Conservation (phyloP, 2,329 filamentous ascomycete genomes). For the Colletotrichum sansevieriae region DNA sequence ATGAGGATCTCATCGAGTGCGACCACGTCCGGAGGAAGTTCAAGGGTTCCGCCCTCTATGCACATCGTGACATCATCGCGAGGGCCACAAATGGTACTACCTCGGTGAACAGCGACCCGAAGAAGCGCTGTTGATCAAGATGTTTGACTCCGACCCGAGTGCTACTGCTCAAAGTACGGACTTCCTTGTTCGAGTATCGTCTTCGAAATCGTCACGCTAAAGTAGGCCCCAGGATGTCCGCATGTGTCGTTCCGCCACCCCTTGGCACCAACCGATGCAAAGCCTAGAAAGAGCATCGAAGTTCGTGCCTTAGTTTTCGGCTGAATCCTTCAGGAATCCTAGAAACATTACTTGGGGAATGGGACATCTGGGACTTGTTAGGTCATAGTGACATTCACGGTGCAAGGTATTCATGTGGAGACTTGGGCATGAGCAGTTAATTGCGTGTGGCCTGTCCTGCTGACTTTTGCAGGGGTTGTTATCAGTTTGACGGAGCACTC, state of each 20-base stretch:
- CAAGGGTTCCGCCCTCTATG: not conserved
- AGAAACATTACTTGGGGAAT: too few species aligned
- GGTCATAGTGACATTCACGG: too few species aligned
- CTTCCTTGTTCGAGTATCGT: not conserved
- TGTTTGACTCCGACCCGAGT: slow-evolving; percentile 64
- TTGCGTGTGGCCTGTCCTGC: too few species aligned
- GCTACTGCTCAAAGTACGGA: not conserved
- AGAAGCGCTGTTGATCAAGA: slow-evolving; percentile 71
- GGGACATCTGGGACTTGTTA: too few species aligned
- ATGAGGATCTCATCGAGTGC: not conserved
- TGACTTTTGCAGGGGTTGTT: too few species aligned
- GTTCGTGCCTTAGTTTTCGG: slow-evolving; percentile 68
- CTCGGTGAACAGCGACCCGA: slow-evolving; percentile 63
- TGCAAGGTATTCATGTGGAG: too few species aligned
- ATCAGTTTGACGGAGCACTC: too few species aligned
- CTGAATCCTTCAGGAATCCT: not conserved
- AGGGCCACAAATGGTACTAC: slow-evolving; percentile 64
- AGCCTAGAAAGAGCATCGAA: slow-evolving; percentile 72
- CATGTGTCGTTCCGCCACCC: slow-evolving; percentile 50
- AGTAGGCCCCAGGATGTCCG: slow-evolving; percentile 53
- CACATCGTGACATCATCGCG: slow-evolving; percentile 6
- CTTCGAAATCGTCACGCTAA: not conserved
- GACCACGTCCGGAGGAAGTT: not conserved
- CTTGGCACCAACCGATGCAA: slow-evolving; percentile 55
- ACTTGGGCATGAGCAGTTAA: too few species aligned